Evolutionary conservation across 2,329 filamentous ascomycete genomes (phyloP), one percentile per base, ranked within the genome.

Genomic region (Fusarium tuaranense): DNA sequence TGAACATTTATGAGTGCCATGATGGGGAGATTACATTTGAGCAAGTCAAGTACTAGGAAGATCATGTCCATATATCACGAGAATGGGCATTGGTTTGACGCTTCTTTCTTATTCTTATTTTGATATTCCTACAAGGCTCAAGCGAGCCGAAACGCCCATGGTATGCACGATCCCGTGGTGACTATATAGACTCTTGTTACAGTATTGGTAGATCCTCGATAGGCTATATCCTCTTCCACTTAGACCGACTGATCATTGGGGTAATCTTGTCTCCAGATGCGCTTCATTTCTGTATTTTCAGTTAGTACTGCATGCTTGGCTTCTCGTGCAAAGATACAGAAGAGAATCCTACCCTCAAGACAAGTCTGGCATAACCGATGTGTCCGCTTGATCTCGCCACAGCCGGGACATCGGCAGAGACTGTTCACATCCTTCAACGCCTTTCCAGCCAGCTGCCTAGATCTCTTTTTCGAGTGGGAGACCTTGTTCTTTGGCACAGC

Each of bases 401-500:
- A 99, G 16, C 92, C 94, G 1, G 96, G 94, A 82, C 97, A 99
- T 80, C 91, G 94, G 86, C 95, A 97, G 77, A 99, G 85, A 64
- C 91, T 90, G 73, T 93, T 97, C 68, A 97, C 92, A 82, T 99
- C 97, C 86, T 98, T 94, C 78, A 99, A 84, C 53, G 92, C 96
- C 86, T 99, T 99, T 80, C 97, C 97, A 27, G 95, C 96, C 92
- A 98, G 93, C 81, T 97, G 95, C 79, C 97, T 91, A 81, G 95
- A 92, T 78, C 97, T 90, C 88, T 95, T 98, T 87, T 97, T 98
- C 87, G 94, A 94, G 84, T 99, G 95, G 48, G 96, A 98, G 38
- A 95, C 97, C 90, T 98, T 99, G 87, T 98, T 98, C 89, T 99
- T 99, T 7, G 97, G 97, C 18, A 98, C 97, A 1, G 97, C 97